Evolutionary conservation across 192 early-diverging fungal genomes (phyloP), one percentile per base, ranked within the genome.

Genomic region (Haplosporangium gracile): DNA sequence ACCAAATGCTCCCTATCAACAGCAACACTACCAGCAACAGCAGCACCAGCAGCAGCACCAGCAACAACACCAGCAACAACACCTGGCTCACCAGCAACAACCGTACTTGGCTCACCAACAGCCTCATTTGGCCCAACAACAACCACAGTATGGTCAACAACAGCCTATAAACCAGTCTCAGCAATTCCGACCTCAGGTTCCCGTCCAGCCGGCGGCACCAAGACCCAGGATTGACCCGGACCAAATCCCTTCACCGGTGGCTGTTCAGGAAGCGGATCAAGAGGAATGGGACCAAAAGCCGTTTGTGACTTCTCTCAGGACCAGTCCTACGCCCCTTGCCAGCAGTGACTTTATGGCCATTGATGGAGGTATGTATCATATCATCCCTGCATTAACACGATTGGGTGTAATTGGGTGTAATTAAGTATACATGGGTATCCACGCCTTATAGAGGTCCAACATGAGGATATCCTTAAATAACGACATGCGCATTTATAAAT

Each of bases 201-300:
- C 78, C 13, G 51, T 68, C 18, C 68, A 78, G 45, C 85, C 88
- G 36, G 82, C 70, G 36, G 82, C 70, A 45, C 85, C 90, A 87
- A 90, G 90, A 75, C 78, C 94, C 29, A 91, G 92, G 29, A 99
- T 99, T 71, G 97, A 99, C 81, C 97, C 98, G 0, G 95, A 97
- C 88, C 96, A 97, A 80, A 97, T 99, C 69, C 98, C 98, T 20
- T 94, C 95, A 24, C 97, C 98, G 29, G 91, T 97, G 20, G 89
- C 91, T 39, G 97, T 97, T 53, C 97, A 98, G 76, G 93, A 94
- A 68, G 85, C 89, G 36, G 97, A 99, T 88, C 97, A 98, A 81
- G 83, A 92, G 26, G 72, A 91, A 10, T 95, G 95, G 87, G 90
- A 89, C 22, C 88, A 90, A 26, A 83, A 92, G 79, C 90, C 93